These are phyloP conservation scores for Pseudogymnoascus destructans DNA, from an alignment of 2,329 filamentous ascomycete genomes.

Conservation along the genomic window DNA sequence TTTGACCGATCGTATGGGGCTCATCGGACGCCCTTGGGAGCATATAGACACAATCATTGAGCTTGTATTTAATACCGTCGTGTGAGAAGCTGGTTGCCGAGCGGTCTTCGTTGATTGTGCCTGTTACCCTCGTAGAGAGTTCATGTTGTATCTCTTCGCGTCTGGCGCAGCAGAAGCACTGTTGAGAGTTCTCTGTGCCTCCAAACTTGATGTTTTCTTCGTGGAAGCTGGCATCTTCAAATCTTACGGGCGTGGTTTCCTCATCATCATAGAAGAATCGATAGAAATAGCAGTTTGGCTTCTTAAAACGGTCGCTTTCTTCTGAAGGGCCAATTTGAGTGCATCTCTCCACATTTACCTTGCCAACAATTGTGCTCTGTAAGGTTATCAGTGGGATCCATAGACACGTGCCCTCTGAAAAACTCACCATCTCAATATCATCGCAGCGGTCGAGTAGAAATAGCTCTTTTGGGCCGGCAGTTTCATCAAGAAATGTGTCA, in stretches of 20 bases:
- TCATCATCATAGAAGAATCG: conserved; percentile 8
- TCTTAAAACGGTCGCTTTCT: background rate
- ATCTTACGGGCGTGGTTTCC: background rate
- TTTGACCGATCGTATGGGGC: background rate
- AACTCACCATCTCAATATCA: conserved; percentile 9
- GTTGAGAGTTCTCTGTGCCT: background rate
- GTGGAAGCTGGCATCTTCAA: conserved; percentile 1
- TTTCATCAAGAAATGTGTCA: conserved; percentile 12
- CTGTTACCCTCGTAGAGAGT: background rate
- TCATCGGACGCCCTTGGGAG: background rate
- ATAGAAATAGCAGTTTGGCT: conserved; percentile 14
- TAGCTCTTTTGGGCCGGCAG: conserved; percentile 14
- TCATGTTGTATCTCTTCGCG: background rate
- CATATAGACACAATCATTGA: background rate
- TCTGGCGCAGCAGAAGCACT: background rate
- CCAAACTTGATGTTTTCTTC: background rate
- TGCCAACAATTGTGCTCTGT: conserved; percentile 10
- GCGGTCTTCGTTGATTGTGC: background rate
- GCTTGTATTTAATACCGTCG: background rate
- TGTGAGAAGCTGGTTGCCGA: background rate
- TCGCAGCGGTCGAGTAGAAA: conserved; percentile 14
- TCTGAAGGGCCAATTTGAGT: background rate
- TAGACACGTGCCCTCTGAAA: background rate
- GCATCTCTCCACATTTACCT: conserved; percentile 14
- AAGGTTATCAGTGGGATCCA: background rate